Conservation (phyloP, 306 rosid genomes). For the Erythrophleum fordii region DNA sequence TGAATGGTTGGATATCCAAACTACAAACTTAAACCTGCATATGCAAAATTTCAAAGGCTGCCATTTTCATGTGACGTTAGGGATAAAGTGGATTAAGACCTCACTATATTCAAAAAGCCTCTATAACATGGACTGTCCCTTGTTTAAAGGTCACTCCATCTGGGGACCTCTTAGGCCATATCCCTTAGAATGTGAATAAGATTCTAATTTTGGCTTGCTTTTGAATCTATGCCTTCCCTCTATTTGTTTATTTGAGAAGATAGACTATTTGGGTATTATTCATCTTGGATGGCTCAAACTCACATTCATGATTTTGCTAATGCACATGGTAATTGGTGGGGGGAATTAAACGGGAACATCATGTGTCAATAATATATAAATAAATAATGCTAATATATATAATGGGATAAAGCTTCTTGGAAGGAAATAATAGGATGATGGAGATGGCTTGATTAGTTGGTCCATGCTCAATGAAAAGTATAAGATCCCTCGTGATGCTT, state of each 20-base stretch:
- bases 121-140: conserved; percentile 40
- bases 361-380: conserved; percentile 32
- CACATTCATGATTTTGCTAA: background rate
- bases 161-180: conserved; percentile 34
- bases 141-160: conserved; percentile 55
- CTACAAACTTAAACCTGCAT: conserved; percentile 24
- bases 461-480: conserved; percentile 42
- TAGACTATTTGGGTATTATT: background rate
- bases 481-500: conserved; percentile 56
- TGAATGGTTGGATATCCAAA: conserved; percentile 34
- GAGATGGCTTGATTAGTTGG: conserved; percentile 54
- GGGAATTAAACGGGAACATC: conserved; percentile 19
- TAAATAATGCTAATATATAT: background rate
- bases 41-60: conserved; percentile 38
- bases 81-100: conserved; percentile 68
- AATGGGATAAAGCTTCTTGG: conserved; percentile 43
- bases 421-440: conserved; percentile 37
- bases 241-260: background rate
- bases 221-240: background rate
- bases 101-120: conserved; percentile 31
- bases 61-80: conserved; percentile 43
- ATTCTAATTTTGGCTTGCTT: conserved; percentile 43
- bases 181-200: conserved; percentile 34
- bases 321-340: conserved; percentile 34
- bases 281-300: background rate